These are phyloP conservation scores for Hanseniaspora thailandica DNA, from an alignment of 805 yeast species.

Conservation along the genomic window DNA sequence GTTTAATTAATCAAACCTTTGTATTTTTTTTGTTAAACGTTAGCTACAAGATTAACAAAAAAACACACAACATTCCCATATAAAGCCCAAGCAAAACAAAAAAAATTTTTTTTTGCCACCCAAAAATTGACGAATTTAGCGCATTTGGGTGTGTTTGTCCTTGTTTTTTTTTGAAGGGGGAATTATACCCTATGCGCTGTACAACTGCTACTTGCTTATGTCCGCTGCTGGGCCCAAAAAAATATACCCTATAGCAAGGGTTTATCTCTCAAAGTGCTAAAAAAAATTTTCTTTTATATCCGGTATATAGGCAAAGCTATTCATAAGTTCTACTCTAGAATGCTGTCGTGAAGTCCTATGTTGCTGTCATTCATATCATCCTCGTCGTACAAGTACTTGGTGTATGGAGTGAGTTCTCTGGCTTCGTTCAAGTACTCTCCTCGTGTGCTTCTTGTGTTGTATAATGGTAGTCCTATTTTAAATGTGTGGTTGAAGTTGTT, in stretches of 20 bases:
- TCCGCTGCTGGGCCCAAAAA: neutral
- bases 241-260: neutral
- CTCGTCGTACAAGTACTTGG: neutral
- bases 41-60: neutral
- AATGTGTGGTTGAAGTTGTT: neutral
- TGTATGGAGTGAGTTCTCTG: conserved; percentile 5
- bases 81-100: neutral
- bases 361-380: neutral
- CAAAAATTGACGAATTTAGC: too few relatives aligned
- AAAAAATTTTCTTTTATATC: too few relatives aligned
- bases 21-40: neutral
- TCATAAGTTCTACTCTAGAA: neutral
- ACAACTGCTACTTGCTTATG: too few relatives aligned
- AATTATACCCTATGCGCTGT: too few relatives aligned
- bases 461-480: neutral
- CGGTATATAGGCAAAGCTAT: neutral
- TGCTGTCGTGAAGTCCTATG: neutral
- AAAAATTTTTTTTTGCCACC: neutral
- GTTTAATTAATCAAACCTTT: neutral
- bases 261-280: neutral
- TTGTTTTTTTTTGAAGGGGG: neutral
- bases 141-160: too few relatives aligned
- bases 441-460: neutral
- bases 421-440: conserved; percentile 4
- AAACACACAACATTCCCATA: neutral